These are phyloP conservation scores for Malus domestica DNA, from an alignment of 306 rosid species.

Conservation along the genomic window DNA sequence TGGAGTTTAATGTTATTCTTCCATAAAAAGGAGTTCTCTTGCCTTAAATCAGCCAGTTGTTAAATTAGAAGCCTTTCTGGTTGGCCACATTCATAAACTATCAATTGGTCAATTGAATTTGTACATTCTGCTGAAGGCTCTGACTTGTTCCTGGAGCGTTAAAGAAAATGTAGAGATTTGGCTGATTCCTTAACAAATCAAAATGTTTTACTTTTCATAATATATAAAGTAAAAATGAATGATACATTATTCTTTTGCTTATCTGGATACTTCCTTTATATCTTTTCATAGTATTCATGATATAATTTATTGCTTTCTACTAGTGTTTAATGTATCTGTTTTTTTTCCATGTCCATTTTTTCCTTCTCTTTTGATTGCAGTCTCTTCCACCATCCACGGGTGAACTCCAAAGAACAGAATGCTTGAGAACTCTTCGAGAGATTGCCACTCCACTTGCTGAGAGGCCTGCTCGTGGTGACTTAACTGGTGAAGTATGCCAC, in stretches of 20 bases:
- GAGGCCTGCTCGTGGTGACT: constrained; percentile 97
- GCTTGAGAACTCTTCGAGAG: constrained; percentile 87
- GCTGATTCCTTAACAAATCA: not conserved
- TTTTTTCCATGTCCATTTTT: not conserved
- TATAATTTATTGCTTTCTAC: not conserved
- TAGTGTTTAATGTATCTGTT: not conserved
- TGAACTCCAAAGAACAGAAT: constrained; percentile 89
- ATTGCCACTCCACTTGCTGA: constrained; percentile 79
- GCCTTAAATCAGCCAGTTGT: not conserved
- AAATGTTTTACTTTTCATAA: not conserved
- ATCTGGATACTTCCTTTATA: too few relatives aligned
- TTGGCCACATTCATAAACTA: not conserved
- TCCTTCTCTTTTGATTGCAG: constrained; percentile 39
- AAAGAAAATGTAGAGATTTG: not conserved
- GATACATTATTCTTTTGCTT: not conserved
- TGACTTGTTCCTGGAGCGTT: not conserved
- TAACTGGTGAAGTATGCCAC: constrained; percentile 98
- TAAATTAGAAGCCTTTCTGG: not conserved
- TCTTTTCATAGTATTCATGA: not conserved
- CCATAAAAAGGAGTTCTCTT: not conserved
- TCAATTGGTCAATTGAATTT: not conserved
- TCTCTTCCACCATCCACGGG: constrained; percentile 75
- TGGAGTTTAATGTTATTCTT: not conserved
- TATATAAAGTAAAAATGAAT: not conserved
- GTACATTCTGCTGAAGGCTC: not conserved